Base-by-base conservation (phyloP, 1,139 yeast species). In the Debaryomycetaceae sp. region DNA sequence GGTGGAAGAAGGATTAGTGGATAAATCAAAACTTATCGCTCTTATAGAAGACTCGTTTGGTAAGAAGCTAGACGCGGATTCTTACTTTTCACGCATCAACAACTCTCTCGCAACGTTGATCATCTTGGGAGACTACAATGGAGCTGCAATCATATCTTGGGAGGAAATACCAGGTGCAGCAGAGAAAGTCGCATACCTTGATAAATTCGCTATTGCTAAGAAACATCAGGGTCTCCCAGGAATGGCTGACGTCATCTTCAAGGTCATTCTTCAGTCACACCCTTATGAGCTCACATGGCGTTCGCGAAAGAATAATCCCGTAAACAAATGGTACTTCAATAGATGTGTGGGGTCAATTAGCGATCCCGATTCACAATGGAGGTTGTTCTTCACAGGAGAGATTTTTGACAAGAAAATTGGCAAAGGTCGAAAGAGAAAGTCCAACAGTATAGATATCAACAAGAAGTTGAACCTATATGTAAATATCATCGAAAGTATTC, bases 311-410 rank as follows among this genome's bases (percentile, higher is more conserved):
- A 77, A 68, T 45, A 93, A 93, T 59, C 97, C 97, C 0, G 97
- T 93, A 5, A 93, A 93, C 67, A 90, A 90, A 57, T 93, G 99
- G 99, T 93, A 93, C 61, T 93, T 91, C 63, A 98, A 93, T 56
- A 74, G 99, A 51, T 85, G 96, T 41, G 72, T 77, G 35, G 97
- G 97, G 0, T 81, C 87, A 24, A 62, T 81, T 47, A 75, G 78
- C 41, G 58, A 72, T 22, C 75, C 76, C 0, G 74, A 68, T 20
- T 72, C 86, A 5, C 72, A 74, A 27, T 86, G 95, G 95, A 75
- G 80, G 52, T 66, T 84, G 49, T 87, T 86, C 58, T 85, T 82
- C 72, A 76, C 85, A 5, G 90, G 91, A 0, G 75, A 68, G 35
- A 62, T 71, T 1, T 74, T 71, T 49, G 60, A 66, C 49, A 69